Percentiles rank a stretch among this genome's conserved stretches.
These are phyloP conservation scores for Trichoderma parareesei DNA, from an alignment of 495 filamentous ascomycete species.

Conservation along the genomic window DNA sequence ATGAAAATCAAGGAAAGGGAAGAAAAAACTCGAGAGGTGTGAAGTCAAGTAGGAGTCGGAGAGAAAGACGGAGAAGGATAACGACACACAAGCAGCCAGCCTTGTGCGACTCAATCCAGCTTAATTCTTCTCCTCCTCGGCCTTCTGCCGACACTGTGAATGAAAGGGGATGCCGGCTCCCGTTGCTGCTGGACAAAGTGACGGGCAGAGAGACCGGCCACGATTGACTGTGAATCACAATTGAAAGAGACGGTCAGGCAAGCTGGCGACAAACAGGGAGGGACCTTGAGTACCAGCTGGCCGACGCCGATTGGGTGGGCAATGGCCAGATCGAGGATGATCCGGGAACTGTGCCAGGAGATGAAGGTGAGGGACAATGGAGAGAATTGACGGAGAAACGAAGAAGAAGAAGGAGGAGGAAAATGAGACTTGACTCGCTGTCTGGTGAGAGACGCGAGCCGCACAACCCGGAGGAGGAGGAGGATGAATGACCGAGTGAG, in stretches of 20 bases:
- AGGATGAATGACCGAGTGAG: neutral
- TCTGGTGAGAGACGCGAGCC: neutral
- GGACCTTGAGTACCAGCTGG: neutral
- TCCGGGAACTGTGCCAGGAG: neutral
- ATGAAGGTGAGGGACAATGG: neutral
- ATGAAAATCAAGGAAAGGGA: neutral
- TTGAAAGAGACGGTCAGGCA: slow-evolving; percentile 25
- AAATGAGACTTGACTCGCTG: slow-evolving; percentile 2
- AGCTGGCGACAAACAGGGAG: slow-evolving; percentile 24
- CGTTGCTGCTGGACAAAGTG: neutral
- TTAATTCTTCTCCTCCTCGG: neutral
- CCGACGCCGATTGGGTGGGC: neutral
- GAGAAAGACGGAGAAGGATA: neutral
- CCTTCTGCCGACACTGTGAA: neutral
- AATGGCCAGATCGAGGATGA: neutral
- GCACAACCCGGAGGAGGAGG: neutral
- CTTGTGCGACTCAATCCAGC: neutral
- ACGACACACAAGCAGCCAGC: neutral
- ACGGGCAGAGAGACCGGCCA: neutral
- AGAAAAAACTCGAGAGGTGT: too few species aligned
- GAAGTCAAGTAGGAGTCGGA: too few species aligned
- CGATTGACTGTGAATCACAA: slow-evolving; percentile 11
- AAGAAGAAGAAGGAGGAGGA: neutral
- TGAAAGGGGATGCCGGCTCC: neutral
- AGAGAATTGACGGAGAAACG: too few species aligned